These are phyloP conservation scores for Arabis hirsuta DNA, from an alignment of 345 rosid species.

Conservation along the genomic window DNA sequence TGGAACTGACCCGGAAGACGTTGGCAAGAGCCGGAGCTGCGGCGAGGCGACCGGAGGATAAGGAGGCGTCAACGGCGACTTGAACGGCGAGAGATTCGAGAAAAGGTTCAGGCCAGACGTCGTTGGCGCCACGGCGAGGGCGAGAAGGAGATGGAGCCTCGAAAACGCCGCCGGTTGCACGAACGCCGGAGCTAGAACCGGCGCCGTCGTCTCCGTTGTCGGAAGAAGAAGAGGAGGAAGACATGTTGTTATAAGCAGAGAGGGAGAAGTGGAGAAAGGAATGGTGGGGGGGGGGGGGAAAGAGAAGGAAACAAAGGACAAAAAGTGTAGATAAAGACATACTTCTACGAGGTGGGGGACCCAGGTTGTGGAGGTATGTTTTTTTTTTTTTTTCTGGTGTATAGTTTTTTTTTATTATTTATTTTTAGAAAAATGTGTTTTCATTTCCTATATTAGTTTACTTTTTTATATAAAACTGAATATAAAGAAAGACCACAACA, in stretches of 20 bases:
- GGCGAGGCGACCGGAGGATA: constrained; percentile 60
- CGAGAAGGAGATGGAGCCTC: constrained; percentile 68
- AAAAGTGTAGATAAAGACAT: constrained; percentile 75
- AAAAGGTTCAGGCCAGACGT: constrained; percentile 93
- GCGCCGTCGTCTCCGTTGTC: constrained; percentile 44
- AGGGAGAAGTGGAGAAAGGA: constrained; percentile 27
- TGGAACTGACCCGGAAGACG: constrained; percentile 65
- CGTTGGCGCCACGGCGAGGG: constrained; percentile 59
- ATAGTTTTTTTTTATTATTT: not conserved
- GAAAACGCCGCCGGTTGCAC: constrained; percentile 41
- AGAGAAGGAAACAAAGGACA: constrained; percentile 55
- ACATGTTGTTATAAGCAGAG: constrained; percentile 39
- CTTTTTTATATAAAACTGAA: no score
- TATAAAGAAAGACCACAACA: no score
- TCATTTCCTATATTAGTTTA: no score
- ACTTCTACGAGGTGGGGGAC: constrained; percentile 60
- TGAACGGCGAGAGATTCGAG: constrained; percentile 82
- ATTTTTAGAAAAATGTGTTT: not conserved
- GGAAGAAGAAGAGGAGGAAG: constrained; percentile 47
- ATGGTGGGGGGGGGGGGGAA: constrained; percentile 48
- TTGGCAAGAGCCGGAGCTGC: constrained; percentile 78
- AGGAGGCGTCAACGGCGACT: constrained; percentile 69
- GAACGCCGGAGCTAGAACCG: constrained; percentile 40
- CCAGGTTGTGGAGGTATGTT: constrained; percentile 45
- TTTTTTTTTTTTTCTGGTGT: not conserved